These are phyloP conservation scores for Fomitopsis serialis DNA, from an alignment of 768 basidiomycete genomes.

Conservation along the genomic window DNA sequence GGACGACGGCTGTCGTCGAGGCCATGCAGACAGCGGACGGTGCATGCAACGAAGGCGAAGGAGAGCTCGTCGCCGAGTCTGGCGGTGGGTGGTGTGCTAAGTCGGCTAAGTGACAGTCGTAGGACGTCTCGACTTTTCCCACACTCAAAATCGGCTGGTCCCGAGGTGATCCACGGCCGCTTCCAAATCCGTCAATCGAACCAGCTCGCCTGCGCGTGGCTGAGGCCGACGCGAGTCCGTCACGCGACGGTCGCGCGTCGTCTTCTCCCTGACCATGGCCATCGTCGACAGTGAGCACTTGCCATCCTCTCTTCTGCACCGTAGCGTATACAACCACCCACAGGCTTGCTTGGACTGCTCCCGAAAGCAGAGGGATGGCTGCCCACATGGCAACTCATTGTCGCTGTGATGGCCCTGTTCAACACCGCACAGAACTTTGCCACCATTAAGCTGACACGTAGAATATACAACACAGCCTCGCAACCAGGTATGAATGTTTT, in stretches of 20 bases:
- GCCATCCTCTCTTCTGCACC: neutral
- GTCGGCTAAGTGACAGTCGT: neutral
- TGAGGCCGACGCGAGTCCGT: neutral
- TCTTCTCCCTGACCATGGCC: neutral
- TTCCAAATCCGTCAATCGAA: neutral
- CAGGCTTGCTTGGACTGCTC: conserved; percentile 28
- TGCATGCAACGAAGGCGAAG: conserved; percentile 18
- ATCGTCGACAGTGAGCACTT: neutral
- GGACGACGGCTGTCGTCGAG: conserved; percentile 22
- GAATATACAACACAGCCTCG: conserved; percentile 57
- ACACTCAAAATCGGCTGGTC: neutral
- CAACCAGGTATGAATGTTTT: conserved; percentile 17
- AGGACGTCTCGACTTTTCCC: neutral
- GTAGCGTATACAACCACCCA: neutral
- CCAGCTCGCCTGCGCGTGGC: neutral
- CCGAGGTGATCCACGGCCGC: neutral
- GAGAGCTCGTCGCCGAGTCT: conserved; percentile 3
- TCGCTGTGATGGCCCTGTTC: conserved; percentile 73
- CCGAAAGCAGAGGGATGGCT: conserved; percentile 67
- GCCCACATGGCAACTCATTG: conserved; percentile 84
- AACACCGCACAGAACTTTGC: conserved; percentile 82
- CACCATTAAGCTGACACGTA: conserved; percentile 71
- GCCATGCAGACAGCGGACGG: conserved; percentile 25
- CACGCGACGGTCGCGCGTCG: neutral
- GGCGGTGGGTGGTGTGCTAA: neutral